Evolutionary conservation across 1,139 yeast species (phyloP).

Genomic region (Barnettozyma hawaiiensis): DNA sequence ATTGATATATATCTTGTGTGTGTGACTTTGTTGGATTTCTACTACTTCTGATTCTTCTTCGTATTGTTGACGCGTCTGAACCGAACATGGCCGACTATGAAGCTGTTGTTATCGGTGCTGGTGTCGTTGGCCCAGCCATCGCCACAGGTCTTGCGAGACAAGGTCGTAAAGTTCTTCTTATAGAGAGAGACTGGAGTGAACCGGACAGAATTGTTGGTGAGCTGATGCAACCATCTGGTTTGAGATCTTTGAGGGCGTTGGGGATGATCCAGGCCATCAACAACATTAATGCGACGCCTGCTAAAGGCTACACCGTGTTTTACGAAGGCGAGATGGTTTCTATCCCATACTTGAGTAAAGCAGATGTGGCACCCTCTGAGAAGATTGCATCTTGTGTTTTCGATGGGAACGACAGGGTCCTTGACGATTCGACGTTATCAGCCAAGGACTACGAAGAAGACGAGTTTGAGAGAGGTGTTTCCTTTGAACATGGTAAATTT

Average conservation of each 20-base stretch:
- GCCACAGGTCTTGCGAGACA: slow-evolving; percentile 89
- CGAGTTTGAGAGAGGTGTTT: slow-evolving; percentile 66
- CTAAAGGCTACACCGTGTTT: slow-evolving; percentile 76
- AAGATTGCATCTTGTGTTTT: slow-evolving; percentile 52
- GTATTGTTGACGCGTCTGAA: background rate
- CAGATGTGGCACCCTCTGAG: slow-evolving; percentile 38
- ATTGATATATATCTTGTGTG: no score
- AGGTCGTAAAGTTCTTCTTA: slow-evolving; percentile 63
- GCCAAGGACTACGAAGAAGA: slow-evolving; percentile 52
- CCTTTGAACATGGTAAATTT: slow-evolving; percentile 91
- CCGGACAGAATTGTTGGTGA: slow-evolving; percentile 98
- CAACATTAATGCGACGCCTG: slow-evolving; percentile 73
- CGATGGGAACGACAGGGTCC: slow-evolving; percentile 48
- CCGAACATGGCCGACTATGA: slow-evolving; percentile 26
- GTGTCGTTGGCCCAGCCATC: slow-evolving; percentile 90
- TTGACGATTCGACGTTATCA: slow-evolving; percentile 46
- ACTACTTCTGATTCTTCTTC: background rate
- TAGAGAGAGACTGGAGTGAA: slow-evolving; percentile 84
- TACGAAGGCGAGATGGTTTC: slow-evolving; percentile 51
- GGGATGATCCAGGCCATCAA: slow-evolving; percentile 81
- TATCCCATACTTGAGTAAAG: slow-evolving; percentile 68
- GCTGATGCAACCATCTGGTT: slow-evolving; percentile 91
- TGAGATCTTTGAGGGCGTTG: slow-evolving; percentile 69
- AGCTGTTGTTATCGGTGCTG: slow-evolving; percentile 70
- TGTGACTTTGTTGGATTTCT: no score